Percentiles rank a stretch among this genome's conserved stretches.
phyloP scores from a whole-genome alignment of 176 grass and related monocot genomes.

The Juncus effusus region DNA sequence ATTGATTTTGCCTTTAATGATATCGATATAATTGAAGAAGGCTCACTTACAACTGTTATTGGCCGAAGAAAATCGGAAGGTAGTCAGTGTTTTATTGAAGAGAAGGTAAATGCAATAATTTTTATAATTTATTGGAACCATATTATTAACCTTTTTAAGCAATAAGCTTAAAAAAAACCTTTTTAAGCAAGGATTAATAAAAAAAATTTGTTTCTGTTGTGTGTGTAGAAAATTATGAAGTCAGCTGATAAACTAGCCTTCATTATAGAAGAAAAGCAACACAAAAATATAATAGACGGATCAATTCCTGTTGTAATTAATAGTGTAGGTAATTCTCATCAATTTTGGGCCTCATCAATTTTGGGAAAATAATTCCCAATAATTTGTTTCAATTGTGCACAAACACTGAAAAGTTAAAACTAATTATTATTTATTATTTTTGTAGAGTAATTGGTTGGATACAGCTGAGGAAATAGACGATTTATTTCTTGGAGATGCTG shows the following conservation, averaged over 20 bases:
- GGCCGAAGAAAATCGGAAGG: conserved; percentile 57
- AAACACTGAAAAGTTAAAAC: conserved; percentile 10
- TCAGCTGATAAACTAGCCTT: conserved; percentile 60
- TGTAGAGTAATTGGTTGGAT: conserved; percentile 81
- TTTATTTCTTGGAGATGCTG: conserved; percentile 83
- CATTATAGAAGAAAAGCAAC: conserved; percentile 57
- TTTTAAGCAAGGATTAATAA: neutral
- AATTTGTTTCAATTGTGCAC: neutral
- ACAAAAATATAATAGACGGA: conserved; percentile 55
- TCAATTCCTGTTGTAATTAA: conserved; percentile 79
- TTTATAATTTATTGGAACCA: neutral
- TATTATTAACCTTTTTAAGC: neutral
- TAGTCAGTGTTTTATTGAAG: conserved; percentile 58
- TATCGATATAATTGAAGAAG: conserved; percentile 70
- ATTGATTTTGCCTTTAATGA: conserved; percentile 95
- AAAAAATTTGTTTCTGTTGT: neutral
- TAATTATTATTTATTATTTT: conserved; percentile 29
- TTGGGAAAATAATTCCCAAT: neutral
- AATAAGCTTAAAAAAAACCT: neutral
- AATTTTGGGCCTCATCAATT: conserved; percentile 9
- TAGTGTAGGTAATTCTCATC: conserved; percentile 47
- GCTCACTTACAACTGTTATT: conserved; percentile 55
- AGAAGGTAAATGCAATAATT: conserved; percentile 49
- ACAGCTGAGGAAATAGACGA: conserved; percentile 86
- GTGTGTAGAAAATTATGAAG: conserved; percentile 43